Conservation (phyloP, 2,329 filamentous ascomycete species). For the Penicillium sp. region DNA sequence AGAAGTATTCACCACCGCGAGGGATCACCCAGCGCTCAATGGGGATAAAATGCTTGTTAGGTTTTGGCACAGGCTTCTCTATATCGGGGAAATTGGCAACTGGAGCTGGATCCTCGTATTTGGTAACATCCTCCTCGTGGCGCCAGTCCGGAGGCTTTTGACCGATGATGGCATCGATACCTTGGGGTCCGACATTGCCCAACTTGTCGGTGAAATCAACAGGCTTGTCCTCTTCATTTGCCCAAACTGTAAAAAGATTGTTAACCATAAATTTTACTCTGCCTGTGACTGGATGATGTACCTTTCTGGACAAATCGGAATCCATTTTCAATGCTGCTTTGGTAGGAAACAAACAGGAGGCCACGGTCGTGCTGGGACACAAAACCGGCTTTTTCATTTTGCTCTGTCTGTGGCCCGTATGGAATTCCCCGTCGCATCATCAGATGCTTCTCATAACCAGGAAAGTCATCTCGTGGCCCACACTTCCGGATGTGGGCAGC, state of each 20-base stretch:
- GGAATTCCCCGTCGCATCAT: conserved; percentile 1
- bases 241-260: no score
- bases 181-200: neutral
- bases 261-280: no score
- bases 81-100: neutral
- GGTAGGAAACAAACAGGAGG: neutral
- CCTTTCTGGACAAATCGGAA: neutral
- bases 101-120: neutral
- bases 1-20: conserved; percentile 1
- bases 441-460: neutral
- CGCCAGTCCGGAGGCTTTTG: neutral
- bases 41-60: neutral
- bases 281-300: no score
- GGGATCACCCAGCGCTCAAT: neutral
- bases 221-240: neutral
- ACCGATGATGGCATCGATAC: neutral
- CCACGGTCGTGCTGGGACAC: neutral
- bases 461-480: neutral
- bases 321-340: neutral
- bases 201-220: neutral
- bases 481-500: conserved; percentile 1
- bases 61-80: neutral
- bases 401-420: neutral
- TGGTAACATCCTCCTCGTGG: neutral
- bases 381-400: neutral